These are phyloP conservation scores for Verticillium nubilum DNA, from an alignment of 2,329 filamentous ascomycete species.

Conservation along the genomic window DNA sequence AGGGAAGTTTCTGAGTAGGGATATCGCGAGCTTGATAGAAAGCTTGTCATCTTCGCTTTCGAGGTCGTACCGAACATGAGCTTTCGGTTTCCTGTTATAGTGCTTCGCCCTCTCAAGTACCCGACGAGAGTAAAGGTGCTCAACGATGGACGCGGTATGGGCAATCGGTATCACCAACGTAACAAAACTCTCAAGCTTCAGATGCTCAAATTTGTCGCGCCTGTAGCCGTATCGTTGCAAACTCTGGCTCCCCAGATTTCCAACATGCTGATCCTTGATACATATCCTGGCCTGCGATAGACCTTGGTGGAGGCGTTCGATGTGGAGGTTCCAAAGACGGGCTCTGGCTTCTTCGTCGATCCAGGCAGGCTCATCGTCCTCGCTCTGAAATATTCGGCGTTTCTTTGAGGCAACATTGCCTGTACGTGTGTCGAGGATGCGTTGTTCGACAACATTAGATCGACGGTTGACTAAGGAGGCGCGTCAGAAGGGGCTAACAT, in stretches of 20 bases:
- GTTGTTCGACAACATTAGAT: conserved; percentile 1
- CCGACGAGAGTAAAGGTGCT: conserved; percentile 7
- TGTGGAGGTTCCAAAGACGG: conserved; percentile 3
- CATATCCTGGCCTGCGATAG: background rate
- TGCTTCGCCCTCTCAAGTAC: background rate
- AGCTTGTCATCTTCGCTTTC: background rate
- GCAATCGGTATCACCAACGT: background rate
- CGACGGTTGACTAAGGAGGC: background rate
- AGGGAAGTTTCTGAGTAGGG: background rate
- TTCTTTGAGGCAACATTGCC: conserved; percentile 3
- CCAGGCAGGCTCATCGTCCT: conserved; percentile 6
- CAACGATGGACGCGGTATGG: conserved; percentile 5
- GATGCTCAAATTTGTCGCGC: background rate
- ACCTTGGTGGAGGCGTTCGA: background rate
- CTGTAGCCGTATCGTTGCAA: background rate
- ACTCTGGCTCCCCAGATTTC: background rate
- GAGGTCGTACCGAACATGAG: background rate
- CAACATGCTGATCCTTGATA: background rate
- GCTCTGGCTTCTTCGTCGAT: conserved; percentile 8
- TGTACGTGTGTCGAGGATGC: background rate
- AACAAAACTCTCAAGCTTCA: background rate
- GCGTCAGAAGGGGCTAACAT: background rate
- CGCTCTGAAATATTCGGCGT: conserved; percentile 3
- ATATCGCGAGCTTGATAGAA: background rate
- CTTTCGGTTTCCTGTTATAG: background rate